phyloP scores from a whole-genome alignment of 768 basidiomycete genomes.

The Xanthoconium stramineum region DNA sequence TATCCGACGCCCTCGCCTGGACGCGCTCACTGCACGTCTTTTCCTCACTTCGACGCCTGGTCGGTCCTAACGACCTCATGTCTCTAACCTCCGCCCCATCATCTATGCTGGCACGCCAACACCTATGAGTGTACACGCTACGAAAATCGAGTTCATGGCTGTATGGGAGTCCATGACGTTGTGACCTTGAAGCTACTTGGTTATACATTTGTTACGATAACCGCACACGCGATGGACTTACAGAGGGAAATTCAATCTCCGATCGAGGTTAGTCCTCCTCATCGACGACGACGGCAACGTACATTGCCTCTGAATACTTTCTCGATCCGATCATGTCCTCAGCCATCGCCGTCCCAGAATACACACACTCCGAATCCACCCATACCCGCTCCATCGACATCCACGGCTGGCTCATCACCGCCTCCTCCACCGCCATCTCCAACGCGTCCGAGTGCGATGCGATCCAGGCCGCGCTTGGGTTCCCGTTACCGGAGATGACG shows the following conservation, averaged over 20 bases:
- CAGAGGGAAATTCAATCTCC: background rate
- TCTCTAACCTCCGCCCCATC: slow-evolving; percentile 78
- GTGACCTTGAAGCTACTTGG: no score
- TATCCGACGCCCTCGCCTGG: background rate
- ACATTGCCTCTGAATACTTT: slow-evolving; percentile 7
- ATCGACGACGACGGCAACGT: slow-evolving; percentile 6
- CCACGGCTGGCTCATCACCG: slow-evolving; percentile 64
- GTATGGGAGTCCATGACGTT: no score
- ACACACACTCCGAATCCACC: slow-evolving; percentile 66
- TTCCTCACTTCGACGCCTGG: slow-evolving; percentile 34
- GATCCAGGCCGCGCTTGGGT: slow-evolving; percentile 57
- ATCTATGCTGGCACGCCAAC: slow-evolving; percentile 60
- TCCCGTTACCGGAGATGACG: slow-evolving; percentile 95
- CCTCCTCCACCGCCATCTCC: slow-evolving; percentile 75
- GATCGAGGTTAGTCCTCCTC: slow-evolving; percentile 1
- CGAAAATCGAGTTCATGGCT: no score
- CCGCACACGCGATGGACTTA: no score
- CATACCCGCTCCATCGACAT: slow-evolving; percentile 69
- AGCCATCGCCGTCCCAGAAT: slow-evolving; percentile 51
- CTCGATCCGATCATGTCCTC: slow-evolving; percentile 34
- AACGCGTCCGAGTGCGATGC: slow-evolving; percentile 72
- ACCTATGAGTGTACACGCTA: no score
- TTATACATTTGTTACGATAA: no score
- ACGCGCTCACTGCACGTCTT: slow-evolving; percentile 22
- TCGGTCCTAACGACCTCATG: slow-evolving; percentile 74